Evolutionary conservation across 1,139 yeast species (phyloP), one percentile per base, ranked within the genome.

Genomic region (Suhomyces kunorum): DNA sequence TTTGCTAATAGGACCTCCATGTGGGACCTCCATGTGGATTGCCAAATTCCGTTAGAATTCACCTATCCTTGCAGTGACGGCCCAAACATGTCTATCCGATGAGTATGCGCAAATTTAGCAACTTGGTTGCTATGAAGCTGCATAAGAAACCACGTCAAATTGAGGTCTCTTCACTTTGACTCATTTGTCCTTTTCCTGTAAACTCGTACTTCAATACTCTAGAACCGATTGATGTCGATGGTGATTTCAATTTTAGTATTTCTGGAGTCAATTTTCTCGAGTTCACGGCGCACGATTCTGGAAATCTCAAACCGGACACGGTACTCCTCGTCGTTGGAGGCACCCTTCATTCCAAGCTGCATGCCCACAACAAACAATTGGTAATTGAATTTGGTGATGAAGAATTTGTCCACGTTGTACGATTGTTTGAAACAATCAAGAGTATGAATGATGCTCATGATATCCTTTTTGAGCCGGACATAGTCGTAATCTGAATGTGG

Each of bases 311-410:
- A 71, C 39, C 85, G 59, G 32, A 84, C 54, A 24, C 70, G 62
- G 1, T 79, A 63, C 54, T 84, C 92, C 42, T 83, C 88, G 44
- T 83, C 87, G 42, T 76, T 76, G 6, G 84, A 77, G 1, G 82
- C 85, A n/a, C 90, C 90, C 33, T 66, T 61, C 84, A 84, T 80
- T 22, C 58, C 58, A 7, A 84, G 50, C 41, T 67, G 71, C 27
- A 83, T 49, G 2, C 87, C 76, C 2, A 81, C 76, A 13, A 84
- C 73, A 49, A 71, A 78, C 5, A 81, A 61, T 40, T 72, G 74
- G 55, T 80, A 77, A 55, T 81, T 83, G 41, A 83, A 80, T 50
- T 82, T 80, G 8, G 86, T 72, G 11, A 84, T 64, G 42, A 76
- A 68, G 12, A 84, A 56, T 40, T 75, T 68, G 5, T 75, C 71